Percentiles rank a stretch among this genome's conserved stretches.
These are phyloP conservation scores for Hemisphaericaspora lyxosophila DNA, from an alignment of 1,139 yeast species.

Conservation along the genomic window DNA sequence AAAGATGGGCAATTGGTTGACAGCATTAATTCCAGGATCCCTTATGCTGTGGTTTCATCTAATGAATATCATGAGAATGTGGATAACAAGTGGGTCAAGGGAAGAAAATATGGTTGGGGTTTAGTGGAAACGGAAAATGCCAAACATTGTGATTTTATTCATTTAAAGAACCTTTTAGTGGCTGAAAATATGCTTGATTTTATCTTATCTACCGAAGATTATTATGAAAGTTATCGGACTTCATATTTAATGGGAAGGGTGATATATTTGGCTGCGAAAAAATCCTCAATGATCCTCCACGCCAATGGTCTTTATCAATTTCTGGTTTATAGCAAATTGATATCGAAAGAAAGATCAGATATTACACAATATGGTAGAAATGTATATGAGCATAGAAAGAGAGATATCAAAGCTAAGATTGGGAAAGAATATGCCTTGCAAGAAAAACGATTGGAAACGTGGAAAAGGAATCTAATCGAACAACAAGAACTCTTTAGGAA, in stretches of 20 bases:
- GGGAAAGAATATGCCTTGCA: slow-evolving; percentile 51
- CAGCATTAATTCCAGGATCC: slow-evolving; percentile 40
- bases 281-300: neutral
- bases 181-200: slow-evolving; percentile 59
- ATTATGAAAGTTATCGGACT: slow-evolving; percentile 55
- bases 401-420: slow-evolving; percentile 45
- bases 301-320: slow-evolving; percentile 13
- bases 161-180: slow-evolving; percentile 52
- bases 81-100: slow-evolving; percentile 48
- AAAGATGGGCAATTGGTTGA: slow-evolving; percentile 38
- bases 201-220: slow-evolving; percentile 53
- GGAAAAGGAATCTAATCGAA: slow-evolving; percentile 59
- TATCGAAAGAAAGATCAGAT: slow-evolving; percentile 37
- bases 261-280: neutral
- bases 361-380: slow-evolving; percentile 47
- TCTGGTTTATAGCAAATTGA: slow-evolving; percentile 35
- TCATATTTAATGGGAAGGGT: slow-evolving; percentile 16
- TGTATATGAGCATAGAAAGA: slow-evolving; percentile 45
- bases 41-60: slow-evolving; percentile 64
- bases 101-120: slow-evolving; percentile 77
- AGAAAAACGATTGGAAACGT: slow-evolving; percentile 61
- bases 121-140: slow-evolving; percentile 66
- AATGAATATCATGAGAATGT: slow-evolving; percentile 27
- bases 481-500: slow-evolving; percentile 41
- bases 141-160: slow-evolving; percentile 62